Conservation (phyloP, 108 stramenopile genomes). For the Aurantiochytrium sp. region DNA sequence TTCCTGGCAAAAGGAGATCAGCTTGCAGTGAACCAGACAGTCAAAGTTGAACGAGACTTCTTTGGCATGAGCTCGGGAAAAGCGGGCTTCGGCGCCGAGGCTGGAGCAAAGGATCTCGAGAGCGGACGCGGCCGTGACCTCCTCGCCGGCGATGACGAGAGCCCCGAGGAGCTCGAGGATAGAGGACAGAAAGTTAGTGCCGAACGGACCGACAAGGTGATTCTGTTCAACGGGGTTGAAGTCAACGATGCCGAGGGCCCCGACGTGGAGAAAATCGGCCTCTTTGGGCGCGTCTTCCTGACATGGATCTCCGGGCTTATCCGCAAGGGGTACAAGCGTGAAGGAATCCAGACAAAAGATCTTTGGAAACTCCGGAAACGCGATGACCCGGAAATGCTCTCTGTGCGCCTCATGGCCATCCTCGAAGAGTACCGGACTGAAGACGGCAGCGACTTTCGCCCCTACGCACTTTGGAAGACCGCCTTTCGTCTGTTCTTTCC, state of each 20-base stretch:
- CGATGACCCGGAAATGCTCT: slow-evolving; percentile 7
- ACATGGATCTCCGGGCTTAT: neutral
- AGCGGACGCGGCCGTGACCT: neutral
- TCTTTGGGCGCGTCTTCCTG: neutral
- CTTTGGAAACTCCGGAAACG: neutral
- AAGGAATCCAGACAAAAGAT: neutral
- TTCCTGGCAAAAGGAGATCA: too few relatives aligned
- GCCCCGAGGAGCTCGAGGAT: neutral
- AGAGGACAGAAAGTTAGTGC: neutral
- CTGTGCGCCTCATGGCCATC: neutral
- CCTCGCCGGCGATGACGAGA: neutral
- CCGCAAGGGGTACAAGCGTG: neutral
- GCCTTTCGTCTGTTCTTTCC: neutral
- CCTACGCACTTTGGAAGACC: neutral
- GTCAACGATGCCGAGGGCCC: neutral
- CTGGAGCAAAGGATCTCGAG: neutral
- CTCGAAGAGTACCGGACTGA: neutral
- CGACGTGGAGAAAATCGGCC: neutral
- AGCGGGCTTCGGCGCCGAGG: neutral
- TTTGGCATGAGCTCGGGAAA: too few relatives aligned
- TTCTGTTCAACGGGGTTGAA: neutral
- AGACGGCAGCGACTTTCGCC: neutral
- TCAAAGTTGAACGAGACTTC: too few relatives aligned
- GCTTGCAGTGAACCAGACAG: too few relatives aligned
- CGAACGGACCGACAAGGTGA: neutral